These are phyloP conservation scores for Pestalotiopsis sp. DNA, from an alignment of 2,329 filamentous ascomycete genomes.

Conservation along the genomic window DNA sequence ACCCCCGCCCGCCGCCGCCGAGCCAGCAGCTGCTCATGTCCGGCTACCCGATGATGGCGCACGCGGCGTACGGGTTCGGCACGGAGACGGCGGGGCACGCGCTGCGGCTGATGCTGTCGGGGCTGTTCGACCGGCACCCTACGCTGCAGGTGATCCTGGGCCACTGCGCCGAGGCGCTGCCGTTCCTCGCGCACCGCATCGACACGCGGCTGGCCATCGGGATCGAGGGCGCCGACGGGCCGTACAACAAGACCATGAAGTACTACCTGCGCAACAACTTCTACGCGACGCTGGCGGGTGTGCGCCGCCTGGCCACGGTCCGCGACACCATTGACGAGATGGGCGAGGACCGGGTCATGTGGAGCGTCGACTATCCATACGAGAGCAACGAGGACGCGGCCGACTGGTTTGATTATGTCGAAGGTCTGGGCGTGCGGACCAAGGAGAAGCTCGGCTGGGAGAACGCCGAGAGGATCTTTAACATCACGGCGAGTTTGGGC, in stretches of 20 bases:
- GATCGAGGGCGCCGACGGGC: conserved; percentile 57
- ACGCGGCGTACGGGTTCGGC: conserved; percentile 1
- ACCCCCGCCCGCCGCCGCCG: conserved; percentile 57
- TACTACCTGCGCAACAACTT: conserved; percentile 57
- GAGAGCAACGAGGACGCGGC: conserved; percentile 31
- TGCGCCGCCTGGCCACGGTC: conserved; percentile 37
- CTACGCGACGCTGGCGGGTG: conserved; percentile 45
- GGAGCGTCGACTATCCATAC: conserved; percentile 54
- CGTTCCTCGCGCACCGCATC: conserved; percentile 45
- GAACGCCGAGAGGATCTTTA: neutral
- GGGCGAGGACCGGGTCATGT: conserved; percentile 49
- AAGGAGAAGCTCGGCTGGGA: conserved; percentile 6
- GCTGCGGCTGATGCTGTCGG: conserved; percentile 19
- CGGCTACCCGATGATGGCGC: conserved; percentile 1
- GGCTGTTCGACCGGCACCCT: conserved; percentile 48
- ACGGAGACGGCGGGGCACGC: conserved; percentile 4
- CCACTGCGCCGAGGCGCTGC: conserved; percentile 49
- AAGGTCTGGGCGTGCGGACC: neutral
- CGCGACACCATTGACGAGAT: conserved; percentile 49
- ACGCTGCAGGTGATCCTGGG: conserved; percentile 46
- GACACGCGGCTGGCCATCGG: conserved; percentile 35
- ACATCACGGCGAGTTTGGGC: neutral
- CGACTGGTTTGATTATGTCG: conserved; percentile 1
- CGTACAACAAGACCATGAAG: conserved; percentile 48
- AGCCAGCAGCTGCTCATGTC: conserved; percentile 22